phyloP scores from a whole-genome alignment of 2,329 filamentous ascomycete genomes.

The Periconia sp. region DNA sequence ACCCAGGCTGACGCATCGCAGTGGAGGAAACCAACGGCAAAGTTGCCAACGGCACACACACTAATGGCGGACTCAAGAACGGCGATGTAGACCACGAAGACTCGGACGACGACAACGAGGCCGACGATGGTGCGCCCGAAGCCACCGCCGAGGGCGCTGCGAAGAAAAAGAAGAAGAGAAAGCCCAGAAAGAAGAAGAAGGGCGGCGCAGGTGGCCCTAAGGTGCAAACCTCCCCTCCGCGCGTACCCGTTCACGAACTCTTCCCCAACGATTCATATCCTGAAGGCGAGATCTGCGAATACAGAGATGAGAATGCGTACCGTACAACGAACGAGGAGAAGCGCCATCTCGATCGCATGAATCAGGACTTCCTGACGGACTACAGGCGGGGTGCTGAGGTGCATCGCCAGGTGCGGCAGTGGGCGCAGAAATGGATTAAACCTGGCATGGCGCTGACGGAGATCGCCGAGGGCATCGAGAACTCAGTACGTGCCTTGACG shows the following conservation, averaged over 20 bases:
- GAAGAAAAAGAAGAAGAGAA: slow-evolving; percentile 86
- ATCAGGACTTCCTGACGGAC: slow-evolving; percentile 78
- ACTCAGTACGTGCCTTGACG: slow-evolving; percentile 76
- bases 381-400: slow-evolving; percentile 86
- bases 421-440: slow-evolving; percentile 80
- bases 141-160: slow-evolving; percentile 55
- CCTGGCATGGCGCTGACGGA: slow-evolving; percentile 81
- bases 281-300: slow-evolving; percentile 78
- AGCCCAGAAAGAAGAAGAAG: slow-evolving; percentile 71
- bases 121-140: slow-evolving; percentile 56
- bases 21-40: slow-evolving; percentile 46
- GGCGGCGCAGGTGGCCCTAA: slow-evolving; percentile 59
- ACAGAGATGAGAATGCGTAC: slow-evolving; percentile 76
- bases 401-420: slow-evolving; percentile 86
- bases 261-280: slow-evolving; percentile 77
- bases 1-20: slow-evolving; percentile 18
- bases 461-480: slow-evolving; percentile 87
- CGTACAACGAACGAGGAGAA: slow-evolving; percentile 86
- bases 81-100: slow-evolving; percentile 59
- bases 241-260: slow-evolving; percentile 73
- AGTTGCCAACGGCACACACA: slow-evolving; percentile 31
- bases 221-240: slow-evolving; percentile 77
- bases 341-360: slow-evolving; percentile 79
- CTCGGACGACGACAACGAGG: slow-evolving; percentile 63
- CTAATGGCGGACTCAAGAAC: slow-evolving; percentile 46